Evolutionary conservation across 352 stramenopile species (phyloP), one percentile per base, ranked within the genome.

Genomic region (Globisporangium cystogenes): DNA sequence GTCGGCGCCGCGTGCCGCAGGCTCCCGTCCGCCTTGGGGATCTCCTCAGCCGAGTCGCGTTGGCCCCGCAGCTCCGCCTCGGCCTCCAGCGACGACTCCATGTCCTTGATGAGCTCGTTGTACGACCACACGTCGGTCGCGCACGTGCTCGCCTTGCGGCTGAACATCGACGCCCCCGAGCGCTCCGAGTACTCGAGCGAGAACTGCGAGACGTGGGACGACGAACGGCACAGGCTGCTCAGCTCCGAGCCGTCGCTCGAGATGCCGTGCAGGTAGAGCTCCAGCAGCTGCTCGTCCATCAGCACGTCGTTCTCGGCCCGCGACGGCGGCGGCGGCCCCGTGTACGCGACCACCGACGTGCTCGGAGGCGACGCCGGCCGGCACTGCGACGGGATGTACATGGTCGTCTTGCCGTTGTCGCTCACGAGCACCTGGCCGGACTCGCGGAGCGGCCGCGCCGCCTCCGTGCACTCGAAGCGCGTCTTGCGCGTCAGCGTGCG

Each of bases 61-160:
- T 39, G 31, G 12, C 10, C 12, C 10, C 15, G 4, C 41, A 47
- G 3, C 41, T 18, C 26, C 6, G 11, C 26, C 26, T 44, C 39
- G 1, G 46, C 40, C 6, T 45, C n/a, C 20, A 64, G 41, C 20
- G 58, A 60, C 37, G 51, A 66, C 52, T 87, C 76, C 68, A 87
- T 75, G 24, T 81, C 64, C 49, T 79, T 74, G 55, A 87, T 87
- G 33, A 76, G 68, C 31, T 82, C 72, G 48, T 86, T 87, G 58
- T 84, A 87, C 1, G 60, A 65, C 36, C 84, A 51, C 11, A 82
- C 68, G 37, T 87, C 76, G n/a, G 72, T 82, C 10, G 56, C 71
- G 39, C 73, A 81, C 11, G 70, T 85, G 51, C 74, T 86, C 18
- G 67, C 63, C 16, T 79, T 57, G 2, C 70, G 68, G 55, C 72